Evolutionary conservation across 2,329 filamentous ascomycete species (phyloP).

Genomic region (Clarireedia homoeocarpa): DNA sequence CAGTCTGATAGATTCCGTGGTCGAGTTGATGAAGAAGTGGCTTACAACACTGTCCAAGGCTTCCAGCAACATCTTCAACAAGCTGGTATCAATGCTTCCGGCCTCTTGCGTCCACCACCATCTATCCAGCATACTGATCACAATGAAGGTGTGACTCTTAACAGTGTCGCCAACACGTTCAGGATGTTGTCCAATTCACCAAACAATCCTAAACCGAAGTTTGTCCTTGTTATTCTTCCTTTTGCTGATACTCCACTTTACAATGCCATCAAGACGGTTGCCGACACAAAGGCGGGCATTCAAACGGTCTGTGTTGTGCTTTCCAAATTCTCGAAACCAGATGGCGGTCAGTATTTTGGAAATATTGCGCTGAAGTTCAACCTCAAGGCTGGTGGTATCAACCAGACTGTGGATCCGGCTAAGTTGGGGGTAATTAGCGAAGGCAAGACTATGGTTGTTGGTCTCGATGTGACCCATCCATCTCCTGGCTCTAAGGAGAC

Average conservation of each 20-base stretch:
- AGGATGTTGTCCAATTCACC: neutral
- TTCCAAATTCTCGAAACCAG: slow-evolving; percentile 24
- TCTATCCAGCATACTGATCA: neutral
- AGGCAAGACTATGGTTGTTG: slow-evolving; percentile 75
- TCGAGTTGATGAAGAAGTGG: neutral
- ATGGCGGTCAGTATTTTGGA: slow-evolving; percentile 48
- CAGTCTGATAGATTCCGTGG: slow-evolving; percentile 5
- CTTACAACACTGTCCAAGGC: slow-evolving; percentile 11
- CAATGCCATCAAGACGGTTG: slow-evolving; percentile 26
- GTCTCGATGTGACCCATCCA: slow-evolving; percentile 85
- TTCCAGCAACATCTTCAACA: slow-evolving; percentile 18
- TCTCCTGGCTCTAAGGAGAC: slow-evolving; percentile 52
- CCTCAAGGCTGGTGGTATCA: slow-evolving; percentile 66
- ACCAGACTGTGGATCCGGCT: slow-evolving; percentile 51
- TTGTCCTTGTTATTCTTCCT: slow-evolving; percentile 26
- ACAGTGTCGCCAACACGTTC: neutral
- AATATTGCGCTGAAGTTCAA: slow-evolving; percentile 77
- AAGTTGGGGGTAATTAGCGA: slow-evolving; percentile 54
- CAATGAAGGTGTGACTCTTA: neutral
- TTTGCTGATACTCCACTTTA: slow-evolving; percentile 25
- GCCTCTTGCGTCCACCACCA: slow-evolving; percentile 9
- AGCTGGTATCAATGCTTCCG: slow-evolving; percentile 22
- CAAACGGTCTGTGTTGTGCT: slow-evolving; percentile 26
- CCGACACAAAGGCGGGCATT: slow-evolving; percentile 24
- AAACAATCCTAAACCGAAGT: slow-evolving; percentile 12